Evolutionary conservation across 2,329 filamentous ascomycete species (phyloP), one percentile per base, ranked within the genome.

Genomic region (Sporothrix protearum): DNA sequence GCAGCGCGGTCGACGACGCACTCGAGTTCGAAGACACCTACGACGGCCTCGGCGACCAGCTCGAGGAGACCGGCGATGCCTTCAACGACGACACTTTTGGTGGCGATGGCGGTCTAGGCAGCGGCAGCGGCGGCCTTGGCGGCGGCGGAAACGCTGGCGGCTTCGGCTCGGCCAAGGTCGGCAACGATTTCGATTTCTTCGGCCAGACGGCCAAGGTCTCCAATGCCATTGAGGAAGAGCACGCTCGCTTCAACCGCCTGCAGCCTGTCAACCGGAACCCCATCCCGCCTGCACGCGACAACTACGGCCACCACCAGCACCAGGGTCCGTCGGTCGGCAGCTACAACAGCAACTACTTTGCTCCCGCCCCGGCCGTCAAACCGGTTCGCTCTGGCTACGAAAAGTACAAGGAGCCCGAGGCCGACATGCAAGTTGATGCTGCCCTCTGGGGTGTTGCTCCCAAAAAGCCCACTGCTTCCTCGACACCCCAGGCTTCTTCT

Each of bases 31-130:
- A 99, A 77, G 94, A 99, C 79, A 98, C 95, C 49, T 98, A 98
- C 79, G 96, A 99, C 81, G 95, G 95, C 22, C 85, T 99, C 53
- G 96, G 94, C 71, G 92, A 97, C 78, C 89, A 92, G 80, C 89
- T 99, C 47, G 91, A 97, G 77, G 95, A 99, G 79, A 91, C 92
- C 25, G 92, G 95, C 78, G 96, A 99, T 84, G 93, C 88, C 68
- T 93, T 97, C 85, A 99, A 99, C 81, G 93, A 98, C 77, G 96
- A 98, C 79, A 99, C 96, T 1, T 99, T 99, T 79, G 92, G 88
- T 30, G 78, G 68, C 16, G 92, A 88, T 45, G 55, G 7, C 33
- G 78, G 83, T 55, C 81, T 68, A 8, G 69, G 61, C 19, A 64
- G 53, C 12, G 59, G 25, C n/a, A 42, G 71, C 39, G 39, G 51